Base-by-base conservation (phyloP, 2,329 filamentous ascomycete genomes). In the Xylaria sp. region DNA sequence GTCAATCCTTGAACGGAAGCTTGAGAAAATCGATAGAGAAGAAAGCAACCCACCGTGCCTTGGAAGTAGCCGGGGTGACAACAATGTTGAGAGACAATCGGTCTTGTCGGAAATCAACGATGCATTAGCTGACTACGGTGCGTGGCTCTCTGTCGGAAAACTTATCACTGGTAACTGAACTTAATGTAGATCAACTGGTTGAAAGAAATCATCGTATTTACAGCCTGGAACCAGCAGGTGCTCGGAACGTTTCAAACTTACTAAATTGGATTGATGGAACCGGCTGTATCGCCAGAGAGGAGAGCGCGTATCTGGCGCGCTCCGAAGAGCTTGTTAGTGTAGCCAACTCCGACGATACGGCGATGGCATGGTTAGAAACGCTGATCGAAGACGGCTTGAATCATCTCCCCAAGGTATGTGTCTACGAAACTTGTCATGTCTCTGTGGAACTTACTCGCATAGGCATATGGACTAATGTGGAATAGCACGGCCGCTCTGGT, bases 21-120 rank as follows among this genome's bases (percentile, higher is more conserved):
- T 72, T 0, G 56, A 69, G 3, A 17, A 60, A 29, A 57, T 69
- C 7, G 69, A 72, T 50, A 9, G 48, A 37, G 45, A 65, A 6
- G 63, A 72, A 46, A 3, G 17, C 1, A n/a, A 24, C 1, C 48
- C 42, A 7, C 20, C 57, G 1, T 51, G 43, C 20, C 38, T 59
- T 3, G 54, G 50, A n/a, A 48, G 18, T 13, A 54, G 50, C 17
- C 50, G 54, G 24, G 11, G 20, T 6, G 57, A 60, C 41, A 34
- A 2, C 4, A 60, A 54, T 22, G 9, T n/a, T 0, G 42, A 54
- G 21, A 34, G 57, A 4, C 13, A 20, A 13, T 49, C 41, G 4
- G 6, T 50, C 21, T 9, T 60, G 7, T 47, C 29, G 2, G n/a
- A 57, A 13, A 60, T 60, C 11, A 48, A 57, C 2, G 11, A 13